Base-by-base conservation (phyloP, 805 yeast genomes). In the Kazachstania taianensis region DNA sequence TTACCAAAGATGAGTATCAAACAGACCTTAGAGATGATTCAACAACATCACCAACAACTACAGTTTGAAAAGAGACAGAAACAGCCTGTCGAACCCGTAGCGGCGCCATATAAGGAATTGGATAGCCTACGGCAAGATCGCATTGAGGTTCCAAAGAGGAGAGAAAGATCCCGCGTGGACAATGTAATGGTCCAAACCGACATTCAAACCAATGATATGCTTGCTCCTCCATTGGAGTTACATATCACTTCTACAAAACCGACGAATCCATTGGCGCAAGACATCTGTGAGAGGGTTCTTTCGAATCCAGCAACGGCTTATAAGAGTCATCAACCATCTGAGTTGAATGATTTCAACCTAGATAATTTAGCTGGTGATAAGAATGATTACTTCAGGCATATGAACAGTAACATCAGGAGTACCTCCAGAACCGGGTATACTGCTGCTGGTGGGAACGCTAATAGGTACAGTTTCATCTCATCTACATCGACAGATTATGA, bases 401-500 rank as follows among this genome's bases (percentile, higher is more conserved):
- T 12, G 13, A 36, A 32, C 17, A 32, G 10, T 23, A n/a, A 20
- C 16, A n/a, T n/a, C n/a, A n/a, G n/a, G n/a, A n/a, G n/a, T n/a
- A n/a, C n/a, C n/a, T n/a, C n/a, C n/a, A n/a, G n/a, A 27, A 19
- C 18, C 33, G 34, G 12, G n/a, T n/a, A n/a, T n/a, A n/a, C n/a
- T n/a, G n/a, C n/a, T n/a, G 45, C 42, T 28, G 32, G 42, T 15
- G 47, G 35, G 16, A 42, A 36, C 26, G 33, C 26, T 14, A 49
- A 53, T 38, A 45, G 62, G 38, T 52, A 50, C 31, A 55, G 61
- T 41, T 54, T 53, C 32, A 53, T 55, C 7, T 55, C 61, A 3
- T 50, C 55, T 2, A 44, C 55, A 4, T 53, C 58, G 2, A 53
- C 58, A 1, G 58, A 53, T 30, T 50, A 43, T 30, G 58, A 53